Evolutionary conservation across 2,329 filamentous ascomycete genomes (phyloP).

Genomic region (Colletotrichum nymphaeae): DNA sequence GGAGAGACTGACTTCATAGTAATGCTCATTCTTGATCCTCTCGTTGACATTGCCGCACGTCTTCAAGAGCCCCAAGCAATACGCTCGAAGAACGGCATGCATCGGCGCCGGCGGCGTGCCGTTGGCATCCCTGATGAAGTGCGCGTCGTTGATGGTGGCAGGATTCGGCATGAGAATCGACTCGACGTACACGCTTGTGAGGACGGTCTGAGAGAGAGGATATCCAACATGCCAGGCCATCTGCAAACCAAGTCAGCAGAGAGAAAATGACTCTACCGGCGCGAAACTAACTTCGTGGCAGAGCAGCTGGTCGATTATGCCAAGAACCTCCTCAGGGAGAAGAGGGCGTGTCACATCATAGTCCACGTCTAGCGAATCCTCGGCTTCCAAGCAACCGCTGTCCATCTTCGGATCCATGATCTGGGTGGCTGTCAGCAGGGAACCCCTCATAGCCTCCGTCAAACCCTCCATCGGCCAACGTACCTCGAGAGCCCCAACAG

Average conservation of each 20-base stretch:
- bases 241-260: slow-evolving; percentile 52
- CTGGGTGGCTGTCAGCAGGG: slow-evolving; percentile 58
- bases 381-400: slow-evolving; percentile 83
- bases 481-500: slow-evolving; percentile 86
- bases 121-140: slow-evolving; percentile 61
- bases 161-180: slow-evolving; percentile 80
- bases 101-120: slow-evolving; percentile 53
- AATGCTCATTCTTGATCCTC: slow-evolving; percentile 84
- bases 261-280: background rate
- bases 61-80: slow-evolving; percentile 87
- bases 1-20: slow-evolving; percentile 78
- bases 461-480: slow-evolving; percentile 29
- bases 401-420: slow-evolving; percentile 99
- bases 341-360: slow-evolving; percentile 79
- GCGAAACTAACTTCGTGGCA: slow-evolving; percentile 78
- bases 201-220: slow-evolving; percentile 91
- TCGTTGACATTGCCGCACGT: slow-evolving; percentile 83
- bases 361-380: slow-evolving; percentile 84
- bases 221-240: slow-evolving; percentile 99
- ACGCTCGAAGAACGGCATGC: slow-evolving; percentile 79
- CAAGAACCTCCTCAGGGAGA: slow-evolving; percentile 83
- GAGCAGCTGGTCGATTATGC: slow-evolving; percentile 93
- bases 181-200: slow-evolving; percentile 93
- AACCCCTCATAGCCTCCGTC: background rate
- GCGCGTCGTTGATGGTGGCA: slow-evolving; percentile 70